Evolutionary conservation across 2,329 filamentous ascomycete genomes (phyloP), one percentile per base, ranked within the genome.

Genomic region (Aspergillus fijiensis): DNA sequence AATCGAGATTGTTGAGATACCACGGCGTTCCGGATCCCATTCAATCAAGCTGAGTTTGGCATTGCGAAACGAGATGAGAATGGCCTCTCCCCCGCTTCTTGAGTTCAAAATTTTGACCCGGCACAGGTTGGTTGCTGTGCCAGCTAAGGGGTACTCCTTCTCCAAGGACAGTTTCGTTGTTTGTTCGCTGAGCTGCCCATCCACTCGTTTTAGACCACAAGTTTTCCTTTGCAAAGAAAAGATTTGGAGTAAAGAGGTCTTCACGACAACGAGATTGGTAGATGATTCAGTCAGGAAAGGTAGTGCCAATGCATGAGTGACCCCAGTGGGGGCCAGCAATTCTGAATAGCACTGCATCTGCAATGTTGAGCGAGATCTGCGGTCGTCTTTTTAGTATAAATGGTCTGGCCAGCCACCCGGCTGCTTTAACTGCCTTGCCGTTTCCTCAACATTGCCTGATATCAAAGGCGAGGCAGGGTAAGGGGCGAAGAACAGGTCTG

Each of bases 331-430:
- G 81, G 94, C 90, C 76, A 92, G 88, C 76, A 99, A 84, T 84
- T 99, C 95, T 73, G 92, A 93, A 80, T 98, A 98, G 83, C 92
- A 96, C 86, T 98, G 94, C 94, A 98, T 98, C 35, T 61, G 60
- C 54, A 25, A 48, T 56, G 39, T 60, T 33, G 49, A 9, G 47
- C 49, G 29, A 16, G 19, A 50, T 29, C 14, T 47, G 31, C 21
- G 49, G 19, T 45, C 16, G 39, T 45, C 5, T 19, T 45, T 29
- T 33, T 42, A 31, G 23, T 21, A 35, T 33, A 33, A 33, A 27
- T 23, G n/a, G 21, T 48, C 49, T 51, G 31, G 49, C 19, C 48
- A 21, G 29, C 42, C 53, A 50, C 21, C 53, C 57, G 55, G 16
- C 25, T 59, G 47, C 23, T 51, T 65, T 51, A 63, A 59, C 58